These are phyloP conservation scores for Talaromyces sp. DNA, from an alignment of 2,329 filamentous ascomycete species.

Conservation along the genomic window DNA sequence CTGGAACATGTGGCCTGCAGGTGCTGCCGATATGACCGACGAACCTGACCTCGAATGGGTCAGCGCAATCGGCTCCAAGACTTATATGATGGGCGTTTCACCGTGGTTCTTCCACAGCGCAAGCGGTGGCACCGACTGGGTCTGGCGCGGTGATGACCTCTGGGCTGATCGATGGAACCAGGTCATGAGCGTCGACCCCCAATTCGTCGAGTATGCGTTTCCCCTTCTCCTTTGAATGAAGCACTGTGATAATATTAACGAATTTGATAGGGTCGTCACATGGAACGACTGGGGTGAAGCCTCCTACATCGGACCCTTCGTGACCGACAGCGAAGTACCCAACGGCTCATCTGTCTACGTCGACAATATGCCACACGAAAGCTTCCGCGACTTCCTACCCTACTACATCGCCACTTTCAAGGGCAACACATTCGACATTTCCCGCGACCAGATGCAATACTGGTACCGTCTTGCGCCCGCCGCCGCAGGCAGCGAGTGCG, in stretches of 20 bases:
- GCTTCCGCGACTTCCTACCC: constrained; percentile 32
- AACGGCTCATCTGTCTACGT: constrained; percentile 42
- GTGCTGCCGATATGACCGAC: constrained; percentile 36
- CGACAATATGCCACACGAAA: constrained; percentile 29
- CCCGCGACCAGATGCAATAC: constrained; percentile 28
- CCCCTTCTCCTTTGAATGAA: background rate
- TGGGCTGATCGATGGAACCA: constrained; percentile 61
- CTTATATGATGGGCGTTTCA: constrained; percentile 54
- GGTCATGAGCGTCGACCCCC: constrained; percentile 49
- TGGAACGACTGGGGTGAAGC: constrained; percentile 63
- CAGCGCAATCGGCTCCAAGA: constrained; percentile 32
- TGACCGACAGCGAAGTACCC: constrained; percentile 43
- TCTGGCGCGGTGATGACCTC: constrained; percentile 58
- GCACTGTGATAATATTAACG: background rate
- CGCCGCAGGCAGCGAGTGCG: constrained; percentile 25
- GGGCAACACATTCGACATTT: constrained; percentile 12
- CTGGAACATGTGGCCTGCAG: constrained; percentile 45
- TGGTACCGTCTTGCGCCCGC: constrained; percentile 35
- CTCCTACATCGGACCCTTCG: constrained; percentile 55
- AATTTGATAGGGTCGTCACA: constrained; percentile 47
- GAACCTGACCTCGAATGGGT: constrained; percentile 41
- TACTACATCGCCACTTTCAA: constrained; percentile 34
- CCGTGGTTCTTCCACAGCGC: constrained; percentile 50
- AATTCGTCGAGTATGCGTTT: constrained; percentile 44
- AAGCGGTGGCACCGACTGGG: constrained; percentile 52